Base-by-base conservation (phyloP, 1,139 yeast genomes). In the Lodderomyces pseudojiufengensis region DNA sequence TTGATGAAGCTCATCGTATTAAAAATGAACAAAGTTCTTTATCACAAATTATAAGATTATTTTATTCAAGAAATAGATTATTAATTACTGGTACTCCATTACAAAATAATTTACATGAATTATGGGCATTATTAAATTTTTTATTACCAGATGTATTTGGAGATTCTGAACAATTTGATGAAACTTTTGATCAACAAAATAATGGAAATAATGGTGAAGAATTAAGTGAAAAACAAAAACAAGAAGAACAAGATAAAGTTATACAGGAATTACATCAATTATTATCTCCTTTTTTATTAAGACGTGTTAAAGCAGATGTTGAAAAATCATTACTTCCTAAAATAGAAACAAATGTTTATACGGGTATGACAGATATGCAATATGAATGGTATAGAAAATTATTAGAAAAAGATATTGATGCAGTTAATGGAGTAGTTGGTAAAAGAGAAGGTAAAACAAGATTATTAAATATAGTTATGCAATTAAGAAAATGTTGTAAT, bases 1-100 rank as follows among this genome's bases (percentile, higher is more conserved):
- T 92, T 29, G 98, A 92, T 63, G 98, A 92, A 59, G 98, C 97
- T 2, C 98, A 92, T 56, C 76, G 97, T 54, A 90, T 92, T 55
- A 92, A 92, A 56, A 92, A 92, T 57, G 97, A 92, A 57, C 95
- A 85, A 52, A 80, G 94, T 35, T 78, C 94, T 38, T 69, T 92
- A 39, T 87, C 96, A 1, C 96, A 88, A 57, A 88, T 92, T 43
- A 82, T 92, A 38, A 76, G 97, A 46, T 65, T 87, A 33, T 88
- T 92, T 52, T 82, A 84, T 52, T 86, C 97, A 4, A 75, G 84
- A 40, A 87, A 86, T 54, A 69, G 98, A 46, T 66, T 92, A 34
- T 65, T 92, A 38, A 90, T 92, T 40, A 92, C 98, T 0, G 98
- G 98, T 49, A 92, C 98, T 0, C 98, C 98, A 0, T 65, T 92